Percentiles rank a stretch among this genome's conserved stretches.
phyloP scores from a whole-genome alignment of 2,329 filamentous ascomycete genomes.

The Sporothrix dimorphospora region DNA sequence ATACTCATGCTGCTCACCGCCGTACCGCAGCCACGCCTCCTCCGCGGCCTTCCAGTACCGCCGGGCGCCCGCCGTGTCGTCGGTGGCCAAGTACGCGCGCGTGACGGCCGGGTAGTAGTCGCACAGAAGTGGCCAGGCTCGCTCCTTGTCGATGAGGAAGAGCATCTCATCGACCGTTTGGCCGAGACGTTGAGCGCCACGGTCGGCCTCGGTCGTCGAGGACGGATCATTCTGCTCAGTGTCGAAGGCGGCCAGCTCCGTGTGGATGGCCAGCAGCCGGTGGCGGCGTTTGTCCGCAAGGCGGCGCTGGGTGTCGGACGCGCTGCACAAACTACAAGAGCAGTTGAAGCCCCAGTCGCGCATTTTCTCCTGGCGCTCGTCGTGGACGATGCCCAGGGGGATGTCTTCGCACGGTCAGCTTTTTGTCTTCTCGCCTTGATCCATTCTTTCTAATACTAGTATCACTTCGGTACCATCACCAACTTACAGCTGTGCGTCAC shows the following conservation, averaged over 20 bases:
- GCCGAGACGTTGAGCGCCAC: neutral
- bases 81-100: neutral
- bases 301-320: neutral
- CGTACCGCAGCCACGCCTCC: neutral
- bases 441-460: neutral
- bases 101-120: conserved; percentile 5
- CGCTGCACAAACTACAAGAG: neutral
- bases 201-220: neutral
- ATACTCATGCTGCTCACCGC: conserved; percentile 4
- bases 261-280: neutral
- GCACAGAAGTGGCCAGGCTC: neutral
- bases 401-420: neutral
- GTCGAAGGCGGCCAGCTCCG: neutral
- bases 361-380: neutral
- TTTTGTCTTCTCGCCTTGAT: neutral
- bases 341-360: conserved; percentile 13
- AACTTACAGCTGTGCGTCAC: conserved; percentile 1
- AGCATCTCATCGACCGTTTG: neutral
- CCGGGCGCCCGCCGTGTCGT: neutral
- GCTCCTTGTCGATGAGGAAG: neutral
- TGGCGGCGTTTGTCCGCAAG: neutral
- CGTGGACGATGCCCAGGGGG: neutral
- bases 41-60: neutral
- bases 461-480: neutral
- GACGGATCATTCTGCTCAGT: neutral